Conservation (phyloP, 805 yeast species). For the Candida vartiovaarae region DNA sequence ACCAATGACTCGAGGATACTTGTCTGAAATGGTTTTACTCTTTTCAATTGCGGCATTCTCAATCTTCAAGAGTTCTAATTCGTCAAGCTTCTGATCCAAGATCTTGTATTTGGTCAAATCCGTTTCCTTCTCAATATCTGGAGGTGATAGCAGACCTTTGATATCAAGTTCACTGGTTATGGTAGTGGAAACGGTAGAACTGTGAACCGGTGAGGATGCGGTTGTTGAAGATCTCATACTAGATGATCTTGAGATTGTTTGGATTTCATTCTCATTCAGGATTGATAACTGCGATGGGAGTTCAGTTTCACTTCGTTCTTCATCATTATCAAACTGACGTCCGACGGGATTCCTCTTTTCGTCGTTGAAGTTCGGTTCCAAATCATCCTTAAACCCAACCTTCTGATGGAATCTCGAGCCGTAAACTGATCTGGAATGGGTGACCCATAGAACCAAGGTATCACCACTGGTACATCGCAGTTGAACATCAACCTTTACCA, state of each 20-base stretch:
- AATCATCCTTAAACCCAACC: conserved; percentile 13
- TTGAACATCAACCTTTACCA: conserved; percentile 69
- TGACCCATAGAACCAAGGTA: conserved; percentile 72
- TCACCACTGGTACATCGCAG: conserved; percentile 58
- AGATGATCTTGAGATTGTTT: conserved; percentile 21
- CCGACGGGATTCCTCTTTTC: not conserved
- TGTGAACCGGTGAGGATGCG: conserved; percentile 10
- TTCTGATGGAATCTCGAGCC: conserved; percentile 11
- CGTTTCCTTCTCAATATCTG: conserved; percentile 3
- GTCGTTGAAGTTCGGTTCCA: conserved; percentile 4
- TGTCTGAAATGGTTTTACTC: conserved; percentile 28
- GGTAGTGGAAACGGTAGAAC: conserved; percentile 9
- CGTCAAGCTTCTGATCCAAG: conserved; percentile 20
- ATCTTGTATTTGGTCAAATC: conserved; percentile 13
- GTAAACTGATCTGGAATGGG: conserved; percentile 55
- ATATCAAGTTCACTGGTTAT: conserved; percentile 5
- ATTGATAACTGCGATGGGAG: conserved; percentile 34
- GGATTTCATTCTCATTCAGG: conserved; percentile 31
- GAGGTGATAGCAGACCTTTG: not conserved
- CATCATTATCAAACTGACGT: conserved; percentile 15
- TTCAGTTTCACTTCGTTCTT: conserved; percentile 26
- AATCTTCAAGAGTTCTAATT: conserved; percentile 34
- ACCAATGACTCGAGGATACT: conserved; percentile 47
- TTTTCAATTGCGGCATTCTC: conserved; percentile 40
- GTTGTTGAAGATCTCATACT: conserved; percentile 16